Evolutionary conservation across 2,329 filamentous ascomycete species (phyloP).

Genomic region (Tympanopsis confertula): DNA sequence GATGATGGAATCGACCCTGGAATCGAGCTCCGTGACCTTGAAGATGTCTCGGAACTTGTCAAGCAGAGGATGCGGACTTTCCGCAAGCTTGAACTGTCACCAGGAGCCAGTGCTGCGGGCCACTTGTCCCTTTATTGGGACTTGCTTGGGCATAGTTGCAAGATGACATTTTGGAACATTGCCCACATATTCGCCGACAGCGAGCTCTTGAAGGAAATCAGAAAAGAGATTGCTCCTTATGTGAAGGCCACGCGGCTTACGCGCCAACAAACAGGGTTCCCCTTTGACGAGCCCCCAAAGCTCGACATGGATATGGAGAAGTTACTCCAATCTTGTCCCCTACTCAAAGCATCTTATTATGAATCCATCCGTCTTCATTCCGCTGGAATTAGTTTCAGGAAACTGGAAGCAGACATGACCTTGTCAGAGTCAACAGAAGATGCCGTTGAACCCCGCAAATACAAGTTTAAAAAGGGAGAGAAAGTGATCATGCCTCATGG

Average conservation of each 20-base stretch:
- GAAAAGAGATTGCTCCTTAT: constrained; percentile 25
- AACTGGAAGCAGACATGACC: constrained; percentile 20
- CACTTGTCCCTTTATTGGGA: neutral
- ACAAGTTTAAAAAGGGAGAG: constrained; percentile 21
- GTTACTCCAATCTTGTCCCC: constrained; percentile 21
- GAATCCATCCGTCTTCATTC: constrained; percentile 29
- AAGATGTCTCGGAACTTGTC: constrained; percentile 26
- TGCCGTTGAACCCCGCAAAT: constrained; percentile 18
- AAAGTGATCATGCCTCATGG: constrained; percentile 24
- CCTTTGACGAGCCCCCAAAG: constrained; percentile 25
- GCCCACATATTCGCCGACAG: constrained; percentile 24
- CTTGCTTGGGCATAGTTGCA: neutral
- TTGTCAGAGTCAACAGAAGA: constrained; percentile 23
- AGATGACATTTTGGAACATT: constrained; percentile 27
- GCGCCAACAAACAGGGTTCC: constrained; percentile 22
- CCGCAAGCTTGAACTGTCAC: constrained; percentile 9
- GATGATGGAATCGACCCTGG: constrained; percentile 26
- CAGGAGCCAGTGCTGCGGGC: neutral
- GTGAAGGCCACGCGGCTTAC: constrained; percentile 19
- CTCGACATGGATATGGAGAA: constrained; percentile 22
- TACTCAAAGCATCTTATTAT: constrained; percentile 26
- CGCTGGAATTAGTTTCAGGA: constrained; percentile 21
- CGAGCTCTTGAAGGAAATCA: constrained; percentile 23
- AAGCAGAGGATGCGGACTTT: constrained; percentile 22
- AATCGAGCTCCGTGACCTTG: constrained; percentile 25